phyloP scores from a whole-genome alignment of 2,329 filamentous ascomycete species.

The Calonectria pseudoreteaudii region DNA sequence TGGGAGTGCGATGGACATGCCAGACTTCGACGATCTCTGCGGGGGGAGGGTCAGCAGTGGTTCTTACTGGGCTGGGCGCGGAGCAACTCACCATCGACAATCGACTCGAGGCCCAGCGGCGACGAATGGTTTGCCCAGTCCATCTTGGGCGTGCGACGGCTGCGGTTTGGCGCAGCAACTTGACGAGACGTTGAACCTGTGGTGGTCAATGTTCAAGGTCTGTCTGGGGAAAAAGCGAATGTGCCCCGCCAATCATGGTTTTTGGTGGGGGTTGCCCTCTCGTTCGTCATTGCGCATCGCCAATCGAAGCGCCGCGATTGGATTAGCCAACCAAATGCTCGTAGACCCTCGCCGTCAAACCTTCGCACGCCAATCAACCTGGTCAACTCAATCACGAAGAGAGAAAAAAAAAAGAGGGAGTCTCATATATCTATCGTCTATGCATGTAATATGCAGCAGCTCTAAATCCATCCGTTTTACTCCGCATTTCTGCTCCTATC shows the following conservation, averaged over 20 bases:
- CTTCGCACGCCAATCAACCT: background rate
- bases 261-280: constrained; percentile 31
- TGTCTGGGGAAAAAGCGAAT: constrained; percentile 38
- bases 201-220: constrained; percentile 9
- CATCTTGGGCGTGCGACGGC: constrained; percentile 33
- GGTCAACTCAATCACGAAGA: background rate
- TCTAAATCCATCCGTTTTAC: background rate
- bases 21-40: constrained; percentile 56
- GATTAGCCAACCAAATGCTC: constrained; percentile 17
- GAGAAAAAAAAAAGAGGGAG: background rate
- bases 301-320: constrained; percentile 42
- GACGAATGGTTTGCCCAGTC: constrained; percentile 41
- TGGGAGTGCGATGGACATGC: constrained; percentile 59
- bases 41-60: constrained; percentile 22
- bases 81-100: constrained; percentile 40
- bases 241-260: constrained; percentile 41
- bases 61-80: background rate
- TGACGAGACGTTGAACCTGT: constrained; percentile 15
- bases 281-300: constrained; percentile 36
- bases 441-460: background rate
- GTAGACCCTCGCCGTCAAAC: background rate
- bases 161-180: constrained; percentile 9
- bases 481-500: background rate
- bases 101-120: constrained; percentile 38
- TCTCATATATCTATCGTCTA: background rate